Conservation (phyloP, 2,329 filamentous ascomycete genomes). For the Venturia nashicola region DNA sequence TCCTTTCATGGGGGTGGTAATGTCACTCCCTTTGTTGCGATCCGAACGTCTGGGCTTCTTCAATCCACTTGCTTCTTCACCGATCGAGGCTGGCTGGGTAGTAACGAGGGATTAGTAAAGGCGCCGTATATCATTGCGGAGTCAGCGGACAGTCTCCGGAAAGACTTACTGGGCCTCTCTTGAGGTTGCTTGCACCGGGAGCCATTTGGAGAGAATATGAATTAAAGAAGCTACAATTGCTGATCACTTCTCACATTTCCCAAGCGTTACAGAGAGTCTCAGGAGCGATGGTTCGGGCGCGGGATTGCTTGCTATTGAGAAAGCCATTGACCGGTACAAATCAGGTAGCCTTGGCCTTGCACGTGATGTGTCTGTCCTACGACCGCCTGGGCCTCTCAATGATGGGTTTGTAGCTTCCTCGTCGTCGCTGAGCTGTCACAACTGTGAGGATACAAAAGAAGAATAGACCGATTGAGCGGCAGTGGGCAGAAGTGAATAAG, state of each 20-base stretch:
- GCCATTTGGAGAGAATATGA: not conserved
- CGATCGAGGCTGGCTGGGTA: slow-evolving; percentile 7
- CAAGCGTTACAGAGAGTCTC: not conserved
- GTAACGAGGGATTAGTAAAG: not conserved
- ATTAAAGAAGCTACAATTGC: not conserved
- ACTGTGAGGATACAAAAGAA: too few species aligned
- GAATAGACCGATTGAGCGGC: too few species aligned
- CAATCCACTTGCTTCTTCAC: slow-evolving; percentile 8
- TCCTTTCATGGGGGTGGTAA: slow-evolving; percentile 18
- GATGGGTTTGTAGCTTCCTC: too few species aligned
- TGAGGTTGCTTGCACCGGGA: slow-evolving; percentile 4
- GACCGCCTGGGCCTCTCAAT: too few species aligned
- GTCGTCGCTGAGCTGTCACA: too few species aligned
- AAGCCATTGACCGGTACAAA: not conserved
- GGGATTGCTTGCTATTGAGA: not conserved
- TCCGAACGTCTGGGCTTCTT: slow-evolving; percentile 80
- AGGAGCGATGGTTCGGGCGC: not conserved
- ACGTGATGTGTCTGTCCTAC: too few species aligned
- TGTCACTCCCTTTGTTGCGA: slow-evolving; percentile 49
- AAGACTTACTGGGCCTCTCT: slow-evolving; percentile 3
- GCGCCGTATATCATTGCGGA: not conserved
- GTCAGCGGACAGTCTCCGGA: not conserved
- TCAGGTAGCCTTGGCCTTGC: not conserved
- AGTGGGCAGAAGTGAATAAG: too few species aligned
- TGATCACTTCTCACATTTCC: not conserved